Evolutionary conservation across 2,329 filamentous ascomycete genomes (phyloP), one percentile per base, ranked within the genome.

Genomic region (Pezicula radicicola): DNA sequence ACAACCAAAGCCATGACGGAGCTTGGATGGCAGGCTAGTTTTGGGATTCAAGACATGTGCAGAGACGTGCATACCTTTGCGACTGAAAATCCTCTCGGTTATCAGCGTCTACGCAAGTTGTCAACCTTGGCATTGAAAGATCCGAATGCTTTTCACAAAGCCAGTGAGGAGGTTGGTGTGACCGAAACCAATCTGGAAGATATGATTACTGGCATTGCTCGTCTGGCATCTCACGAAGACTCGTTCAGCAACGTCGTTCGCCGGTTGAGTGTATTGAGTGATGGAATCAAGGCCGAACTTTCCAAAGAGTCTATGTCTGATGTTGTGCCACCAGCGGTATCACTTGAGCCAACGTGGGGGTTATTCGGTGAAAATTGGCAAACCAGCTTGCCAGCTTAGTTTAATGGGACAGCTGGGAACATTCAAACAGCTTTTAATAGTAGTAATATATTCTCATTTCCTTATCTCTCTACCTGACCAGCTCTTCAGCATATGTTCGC

Each of bases 21-120:
- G 59, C 64, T 76, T 6, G 73, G 70, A n/a, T 77, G 74, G 74
- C 59, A 61, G 45, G 62, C 66, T 5, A 60, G 68, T 16, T 51
- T 44, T 16, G 44, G 39, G 16, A 21, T 56, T 15, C 43, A 54
- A 21, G 43, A 63, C 56, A 49, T 56, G 45, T 53, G 50, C 59
- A 30, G 55, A 54, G 16, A 58, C 48, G 9, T 65, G 52, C 47
- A 37, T 18, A 46, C 49, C 18, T 52, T 39, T 33, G 49, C 44
- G 7, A 41, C 43, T 15, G 44, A 51, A 18, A 51, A 51, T 16
- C 49, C 49, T 3, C 12, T 36, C 6, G 49, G 49, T 19, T 51
- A 51, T 16, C 41, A 50, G 30, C 49, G 49, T 28, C 49, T 50
- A 4, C 16, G 49, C 4, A 19, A 33, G 4, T 19, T 50, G 2